These are phyloP conservation scores for Yamadazyma spencermartinsiae DNA, from an alignment of 1,139 yeast species.

Conservation along the genomic window DNA sequence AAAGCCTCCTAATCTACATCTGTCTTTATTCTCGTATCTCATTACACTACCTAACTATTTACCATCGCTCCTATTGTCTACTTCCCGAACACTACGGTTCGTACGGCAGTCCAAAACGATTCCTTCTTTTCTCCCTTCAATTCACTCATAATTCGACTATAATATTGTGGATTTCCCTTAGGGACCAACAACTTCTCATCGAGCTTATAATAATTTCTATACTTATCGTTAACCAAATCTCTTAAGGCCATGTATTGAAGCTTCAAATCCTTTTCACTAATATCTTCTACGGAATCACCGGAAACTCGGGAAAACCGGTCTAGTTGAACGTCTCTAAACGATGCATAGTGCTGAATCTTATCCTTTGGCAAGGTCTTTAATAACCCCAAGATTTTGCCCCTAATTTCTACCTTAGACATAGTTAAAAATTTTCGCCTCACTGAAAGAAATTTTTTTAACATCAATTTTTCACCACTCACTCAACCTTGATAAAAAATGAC, in stretches of 20 bases:
- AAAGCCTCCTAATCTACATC: background rate
- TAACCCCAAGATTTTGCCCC: constrained; percentile 38
- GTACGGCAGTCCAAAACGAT: constrained; percentile 59
- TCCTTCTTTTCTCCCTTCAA: constrained; percentile 75
- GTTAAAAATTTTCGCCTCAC: constrained; percentile 1
- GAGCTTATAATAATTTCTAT: constrained; percentile 60
- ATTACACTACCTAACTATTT: constrained; percentile 2
- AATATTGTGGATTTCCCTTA: constrained; percentile 80
- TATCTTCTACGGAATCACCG: constrained; percentile 24
- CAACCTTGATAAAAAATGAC: too few relatives aligned
- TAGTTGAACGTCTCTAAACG: constrained; percentile 66
- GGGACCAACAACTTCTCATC: constrained; percentile 72
- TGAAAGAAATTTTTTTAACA: constrained; percentile 4
- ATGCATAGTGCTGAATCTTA: constrained; percentile 62
- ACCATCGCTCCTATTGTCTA: constrained; percentile 25
- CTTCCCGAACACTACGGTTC: constrained; percentile 70
- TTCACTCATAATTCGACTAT: constrained; percentile 67
- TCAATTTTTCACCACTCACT: constrained; percentile 1
- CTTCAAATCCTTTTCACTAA: constrained; percentile 51
- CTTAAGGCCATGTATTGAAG: constrained; percentile 63
- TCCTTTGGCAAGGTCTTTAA: constrained; percentile 60
- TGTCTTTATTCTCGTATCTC: background rate
- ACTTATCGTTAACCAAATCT: constrained; percentile 60
- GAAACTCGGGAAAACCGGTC: constrained; percentile 52
- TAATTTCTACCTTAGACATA: constrained; percentile 26